Percentiles rank a stretch among this genome's conserved stretches.
phyloP scores from a whole-genome alignment of 768 basidiomycete species.

The Phaeotremella skinneri region DNA sequence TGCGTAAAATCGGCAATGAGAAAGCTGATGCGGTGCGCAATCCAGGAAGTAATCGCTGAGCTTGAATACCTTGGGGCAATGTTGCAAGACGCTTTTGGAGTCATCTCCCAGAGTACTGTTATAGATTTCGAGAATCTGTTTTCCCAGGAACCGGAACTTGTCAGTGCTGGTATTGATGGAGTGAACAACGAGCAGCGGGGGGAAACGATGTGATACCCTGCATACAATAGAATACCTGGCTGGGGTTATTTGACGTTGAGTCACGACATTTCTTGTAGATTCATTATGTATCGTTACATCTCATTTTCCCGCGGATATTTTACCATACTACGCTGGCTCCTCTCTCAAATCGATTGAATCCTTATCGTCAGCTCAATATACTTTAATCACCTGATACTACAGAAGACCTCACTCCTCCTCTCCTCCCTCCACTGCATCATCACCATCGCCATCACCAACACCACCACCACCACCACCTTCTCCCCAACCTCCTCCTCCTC shows the following conservation, averaged over 20 bases:
- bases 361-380: too few relatives aligned
- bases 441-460: background rate
- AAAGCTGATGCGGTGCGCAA: background rate
- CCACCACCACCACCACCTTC: constrained; percentile 2
- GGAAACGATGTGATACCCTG: background rate
- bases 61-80: constrained; percentile 76
- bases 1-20: background rate
- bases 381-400: too few relatives aligned
- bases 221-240: background rate
- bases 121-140: constrained; percentile 79
- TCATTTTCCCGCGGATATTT: too few relatives aligned
- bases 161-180: too few relatives aligned
- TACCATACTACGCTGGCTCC: background rate
- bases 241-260: too few relatives aligned
- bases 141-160: background rate
- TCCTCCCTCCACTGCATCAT: background rate
- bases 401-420: constrained; percentile 10
- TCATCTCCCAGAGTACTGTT: constrained; percentile 75
- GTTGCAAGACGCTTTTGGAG: constrained; percentile 86
- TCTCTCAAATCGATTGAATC: background rate
- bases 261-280: too few relatives aligned
- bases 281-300: too few relatives aligned
- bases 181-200: too few relatives aligned
- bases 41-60: constrained; percentile 81
- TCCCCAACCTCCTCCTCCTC: constrained; percentile 7